A percentile compares a stretch with the other conserved stretches of the same genome.
phyloP scores from a whole-genome alignment of 2,329 filamentous ascomycete genomes.

The Monilinia vaccinii-corymbosi region DNA sequence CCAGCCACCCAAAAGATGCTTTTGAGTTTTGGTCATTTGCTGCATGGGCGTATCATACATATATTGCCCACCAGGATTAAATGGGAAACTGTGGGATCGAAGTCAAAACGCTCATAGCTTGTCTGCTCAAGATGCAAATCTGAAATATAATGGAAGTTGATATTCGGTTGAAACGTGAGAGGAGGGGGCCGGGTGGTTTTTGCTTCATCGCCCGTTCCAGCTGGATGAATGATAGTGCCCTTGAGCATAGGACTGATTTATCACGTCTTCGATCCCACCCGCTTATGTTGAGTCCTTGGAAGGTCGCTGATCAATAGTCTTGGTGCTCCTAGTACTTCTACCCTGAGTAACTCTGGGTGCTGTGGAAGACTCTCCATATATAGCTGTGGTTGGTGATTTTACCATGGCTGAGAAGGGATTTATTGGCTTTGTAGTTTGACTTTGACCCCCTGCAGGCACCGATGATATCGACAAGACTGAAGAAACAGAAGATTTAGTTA shows the following conservation, averaged over 20 bases:
- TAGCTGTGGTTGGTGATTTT: neutral
- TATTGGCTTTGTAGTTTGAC: neutral
- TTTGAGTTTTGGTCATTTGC: neutral
- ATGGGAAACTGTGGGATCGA: neutral
- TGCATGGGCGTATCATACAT: neutral
- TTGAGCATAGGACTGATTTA: neutral
- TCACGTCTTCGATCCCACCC: neutral
- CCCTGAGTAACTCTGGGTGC: neutral
- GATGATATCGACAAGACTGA: neutral
- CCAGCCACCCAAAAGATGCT: neutral
- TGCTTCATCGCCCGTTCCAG: neutral
- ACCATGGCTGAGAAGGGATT: neutral
- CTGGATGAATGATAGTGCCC: neutral
- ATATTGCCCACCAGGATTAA: neutral
- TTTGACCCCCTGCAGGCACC: neutral
- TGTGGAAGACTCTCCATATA: neutral
- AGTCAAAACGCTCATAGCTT: neutral
- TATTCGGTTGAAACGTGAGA: neutral
- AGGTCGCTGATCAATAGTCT: too few relatives aligned
- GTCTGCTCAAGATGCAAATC: slow-evolving; percentile 4
- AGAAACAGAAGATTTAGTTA: too few relatives aligned
- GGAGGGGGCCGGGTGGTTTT: neutral
- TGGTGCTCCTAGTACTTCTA: too few relatives aligned
- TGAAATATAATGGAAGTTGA: neutral
- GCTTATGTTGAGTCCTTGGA: too few relatives aligned